phyloP scores from a whole-genome alignment of 2,329 filamentous ascomycete genomes.

The Stemphylium lycopersici region DNA sequence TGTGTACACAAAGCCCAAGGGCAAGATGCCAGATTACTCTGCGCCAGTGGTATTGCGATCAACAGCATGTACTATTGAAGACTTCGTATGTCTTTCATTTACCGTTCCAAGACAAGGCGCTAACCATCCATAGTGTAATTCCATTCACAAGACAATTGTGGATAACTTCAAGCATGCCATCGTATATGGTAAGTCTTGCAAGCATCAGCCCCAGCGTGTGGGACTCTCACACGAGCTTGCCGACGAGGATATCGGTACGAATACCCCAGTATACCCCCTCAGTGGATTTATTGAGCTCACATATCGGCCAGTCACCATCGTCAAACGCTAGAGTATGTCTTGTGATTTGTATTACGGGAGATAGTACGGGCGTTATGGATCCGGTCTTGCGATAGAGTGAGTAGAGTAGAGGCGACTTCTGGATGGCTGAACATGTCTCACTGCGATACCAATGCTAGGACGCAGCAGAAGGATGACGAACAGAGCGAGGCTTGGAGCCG shows the following conservation, averaged over 20 bases:
- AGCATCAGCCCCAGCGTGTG: constrained; percentile 97
- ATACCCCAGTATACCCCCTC: constrained; percentile 8
- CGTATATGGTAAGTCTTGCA: constrained; percentile 96
- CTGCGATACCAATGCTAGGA: constrained; percentile 34
- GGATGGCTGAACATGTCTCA: constrained; percentile 43
- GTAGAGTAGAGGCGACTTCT: constrained; percentile 33
- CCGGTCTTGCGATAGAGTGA: constrained; percentile 27
- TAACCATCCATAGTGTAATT: constrained; percentile 75
- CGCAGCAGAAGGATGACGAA: constrained; percentile 39
- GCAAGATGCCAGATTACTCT: constrained; percentile 89
- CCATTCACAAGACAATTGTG: constrained; percentile 93
- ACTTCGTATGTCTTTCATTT: constrained; percentile 75
- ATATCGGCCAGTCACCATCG: constrained; percentile 48
- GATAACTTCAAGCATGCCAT: constrained; percentile 96
- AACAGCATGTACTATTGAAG: constrained; percentile 86
- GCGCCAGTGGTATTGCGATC: constrained; percentile 87
- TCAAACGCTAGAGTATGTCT: constrained; percentile 47
- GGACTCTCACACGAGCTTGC: constrained; percentile 88
- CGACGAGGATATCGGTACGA: constrained; percentile 94
- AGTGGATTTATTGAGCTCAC: constrained; percentile 32
- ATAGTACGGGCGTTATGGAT: constrained; percentile 27
- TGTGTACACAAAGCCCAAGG: constrained; percentile 98
- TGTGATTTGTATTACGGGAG: constrained; percentile 17
- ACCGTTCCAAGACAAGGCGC: constrained; percentile 27
- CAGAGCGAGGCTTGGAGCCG: constrained; percentile 35